Percentiles rank a stretch among this genome's conserved stretches.
Conservation (phyloP, 306 rosid genomes). For the Delonix regia region DNA sequence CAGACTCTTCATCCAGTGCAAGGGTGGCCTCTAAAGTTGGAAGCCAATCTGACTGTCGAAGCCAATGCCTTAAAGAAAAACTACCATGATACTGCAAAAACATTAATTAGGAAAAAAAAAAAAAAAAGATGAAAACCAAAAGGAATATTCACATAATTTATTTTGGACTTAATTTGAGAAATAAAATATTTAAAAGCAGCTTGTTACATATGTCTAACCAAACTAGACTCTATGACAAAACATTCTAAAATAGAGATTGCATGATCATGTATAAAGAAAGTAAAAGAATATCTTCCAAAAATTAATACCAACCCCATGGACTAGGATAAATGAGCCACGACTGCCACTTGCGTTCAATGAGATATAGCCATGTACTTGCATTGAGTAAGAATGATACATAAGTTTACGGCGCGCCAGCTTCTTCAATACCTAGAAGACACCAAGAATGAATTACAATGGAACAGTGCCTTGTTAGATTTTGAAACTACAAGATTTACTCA, state of each 20-base stretch:
- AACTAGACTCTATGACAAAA: conserved; percentile 16
- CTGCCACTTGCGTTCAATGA: conserved; percentile 63
- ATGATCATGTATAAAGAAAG: conserved; percentile 25
- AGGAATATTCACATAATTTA: neutral
- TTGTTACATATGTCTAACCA: neutral
- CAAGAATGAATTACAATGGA: conserved; percentile 23
- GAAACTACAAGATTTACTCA: conserved; percentile 30
- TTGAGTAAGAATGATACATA: conserved; percentile 92
- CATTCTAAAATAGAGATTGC: conserved; percentile 15
- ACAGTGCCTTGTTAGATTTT: neutral
- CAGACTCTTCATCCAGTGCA: conserved; percentile 94
- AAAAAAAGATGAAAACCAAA: conserved; percentile 19
- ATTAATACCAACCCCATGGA: conserved; percentile 80
- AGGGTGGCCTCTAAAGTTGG: conserved; percentile 98
- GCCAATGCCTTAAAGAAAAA: conserved; percentile 98
- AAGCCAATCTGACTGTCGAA: conserved; percentile 95
- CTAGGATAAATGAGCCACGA: conserved; percentile 72
- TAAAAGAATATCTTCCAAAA: conserved; percentile 21
- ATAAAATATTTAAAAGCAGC: neutral
- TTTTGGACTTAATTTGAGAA: neutral
- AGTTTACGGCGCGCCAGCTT: conserved; percentile 78
- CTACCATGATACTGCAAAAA: conserved; percentile 89
- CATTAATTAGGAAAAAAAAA: no score
- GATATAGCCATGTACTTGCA: conserved; percentile 96
- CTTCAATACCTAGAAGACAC: conserved; percentile 68